Evolutionary conservation across 78 protist genomes (phyloP).

Genomic region (Isochrysis galbana): DNA sequence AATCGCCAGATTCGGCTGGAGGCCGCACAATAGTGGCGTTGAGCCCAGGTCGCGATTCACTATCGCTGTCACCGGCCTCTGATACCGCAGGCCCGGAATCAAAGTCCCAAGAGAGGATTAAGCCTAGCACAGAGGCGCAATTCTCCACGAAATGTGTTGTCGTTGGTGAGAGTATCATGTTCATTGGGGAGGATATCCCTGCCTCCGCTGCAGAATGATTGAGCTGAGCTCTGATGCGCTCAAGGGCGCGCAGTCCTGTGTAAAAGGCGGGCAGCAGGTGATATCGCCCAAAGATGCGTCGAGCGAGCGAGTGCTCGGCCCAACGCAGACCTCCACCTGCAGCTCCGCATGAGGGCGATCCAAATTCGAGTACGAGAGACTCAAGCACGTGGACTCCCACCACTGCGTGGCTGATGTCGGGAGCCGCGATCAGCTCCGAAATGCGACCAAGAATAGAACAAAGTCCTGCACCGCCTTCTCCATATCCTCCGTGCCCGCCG

Average conservation of each 20-base stretch:
- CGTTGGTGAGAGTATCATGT: neutral
- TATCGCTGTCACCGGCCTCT: neutral
- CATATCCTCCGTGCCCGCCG: neutral
- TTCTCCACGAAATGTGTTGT: neutral
- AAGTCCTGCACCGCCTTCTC: neutral
- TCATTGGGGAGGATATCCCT: neutral
- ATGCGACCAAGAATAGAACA: neutral
- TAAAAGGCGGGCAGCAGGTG: neutral
- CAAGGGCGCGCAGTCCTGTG: neutral
- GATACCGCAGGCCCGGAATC: neutral
- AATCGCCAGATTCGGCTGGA: neutral
- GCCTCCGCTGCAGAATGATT: too few relatives aligned
- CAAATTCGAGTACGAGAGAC: neutral
- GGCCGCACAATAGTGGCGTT: neutral
- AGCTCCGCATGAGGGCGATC: neutral
- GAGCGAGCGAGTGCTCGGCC: neutral
- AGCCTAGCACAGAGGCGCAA: neutral
- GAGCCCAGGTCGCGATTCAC: neutral
- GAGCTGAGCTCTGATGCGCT: neutral
- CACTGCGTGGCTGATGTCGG: neutral
- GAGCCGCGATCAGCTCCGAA: neutral
- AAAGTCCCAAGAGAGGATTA: neutral
- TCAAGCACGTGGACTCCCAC: neutral
- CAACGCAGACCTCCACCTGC: neutral
- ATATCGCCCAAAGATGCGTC: neutral